Conservation (phyloP, 345 rosid species). For the Excoecaria agallocha region DNA sequence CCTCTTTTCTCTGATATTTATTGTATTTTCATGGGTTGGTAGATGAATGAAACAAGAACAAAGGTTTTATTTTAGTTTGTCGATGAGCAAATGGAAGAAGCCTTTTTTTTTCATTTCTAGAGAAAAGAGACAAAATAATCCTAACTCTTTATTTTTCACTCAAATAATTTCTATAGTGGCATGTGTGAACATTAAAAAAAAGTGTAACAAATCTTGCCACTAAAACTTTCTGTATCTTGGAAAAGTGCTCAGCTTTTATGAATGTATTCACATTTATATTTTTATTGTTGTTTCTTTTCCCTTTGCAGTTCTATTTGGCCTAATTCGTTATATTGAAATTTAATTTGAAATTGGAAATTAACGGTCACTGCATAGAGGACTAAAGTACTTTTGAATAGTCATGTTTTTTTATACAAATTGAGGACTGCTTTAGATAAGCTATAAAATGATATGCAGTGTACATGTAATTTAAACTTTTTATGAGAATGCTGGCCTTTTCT, state of each 20-base stretch:
- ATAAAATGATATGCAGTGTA: background rate
- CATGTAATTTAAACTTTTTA: background rate
- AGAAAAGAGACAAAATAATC: background rate
- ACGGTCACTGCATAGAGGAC: background rate
- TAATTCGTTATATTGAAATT: background rate
- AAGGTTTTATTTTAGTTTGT: no score
- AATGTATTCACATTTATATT: background rate
- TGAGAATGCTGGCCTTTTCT: no score
- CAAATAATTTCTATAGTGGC: background rate
- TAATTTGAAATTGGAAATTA: background rate
- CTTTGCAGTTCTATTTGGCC: background rate
- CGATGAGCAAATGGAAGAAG: no score
- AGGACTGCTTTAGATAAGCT: constrained; percentile 7
- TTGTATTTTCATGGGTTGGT: no score
- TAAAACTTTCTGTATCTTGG: background rate
- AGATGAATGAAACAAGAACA: no score
- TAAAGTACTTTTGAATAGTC: no score
- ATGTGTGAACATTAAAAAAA: background rate
- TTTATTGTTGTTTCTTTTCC: background rate
- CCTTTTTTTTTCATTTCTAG: background rate
- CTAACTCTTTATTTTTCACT: background rate
- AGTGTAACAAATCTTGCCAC: background rate
- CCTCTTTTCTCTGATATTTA: no score
- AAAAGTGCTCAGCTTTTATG: background rate
- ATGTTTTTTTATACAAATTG: background rate